Evolutionary conservation across 768 basidiomycete species (phyloP).

Genomic region (Sistotremastrum suecicum): DNA sequence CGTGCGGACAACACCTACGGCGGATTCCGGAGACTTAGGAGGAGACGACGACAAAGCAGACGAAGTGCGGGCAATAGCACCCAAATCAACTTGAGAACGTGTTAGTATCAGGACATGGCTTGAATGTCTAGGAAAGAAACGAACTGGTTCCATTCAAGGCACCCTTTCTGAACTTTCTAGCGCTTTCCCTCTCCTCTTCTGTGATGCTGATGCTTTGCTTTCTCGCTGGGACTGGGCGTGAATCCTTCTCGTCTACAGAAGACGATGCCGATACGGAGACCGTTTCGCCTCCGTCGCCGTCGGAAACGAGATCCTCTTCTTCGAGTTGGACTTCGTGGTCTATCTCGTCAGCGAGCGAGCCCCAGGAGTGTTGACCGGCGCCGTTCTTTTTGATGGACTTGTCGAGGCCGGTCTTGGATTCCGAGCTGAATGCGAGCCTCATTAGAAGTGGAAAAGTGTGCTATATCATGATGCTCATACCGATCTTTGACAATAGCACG

Average conservation of each 20-base stretch:
- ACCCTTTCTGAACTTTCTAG: slow-evolving; percentile 56
- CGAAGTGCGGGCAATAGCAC: slow-evolving; percentile 73
- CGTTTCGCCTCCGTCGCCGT: slow-evolving; percentile 17
- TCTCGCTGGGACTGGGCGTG: slow-evolving; percentile 7
- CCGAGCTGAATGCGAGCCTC: slow-evolving; percentile 30
- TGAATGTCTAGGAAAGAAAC: slow-evolving; percentile 5
- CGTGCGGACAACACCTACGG: too few species aligned
- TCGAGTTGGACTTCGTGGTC: slow-evolving; percentile 44
- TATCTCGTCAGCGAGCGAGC: slow-evolving; percentile 48
- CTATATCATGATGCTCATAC: background rate
- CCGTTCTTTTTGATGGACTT: slow-evolving; percentile 64
- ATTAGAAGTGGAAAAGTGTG: too few species aligned
- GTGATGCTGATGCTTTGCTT: slow-evolving; percentile 31
- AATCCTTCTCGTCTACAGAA: slow-evolving; percentile 4
- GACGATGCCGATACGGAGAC: slow-evolving; percentile 7
- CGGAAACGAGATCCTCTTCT: slow-evolving; percentile 41
- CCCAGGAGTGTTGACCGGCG: slow-evolving; percentile 80
- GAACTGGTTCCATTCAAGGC: slow-evolving; percentile 49
- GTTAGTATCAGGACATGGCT: background rate
- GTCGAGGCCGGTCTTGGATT: slow-evolving; percentile 65
- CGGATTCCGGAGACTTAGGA: too few species aligned
- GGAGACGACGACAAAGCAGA: slow-evolving; percentile 20
- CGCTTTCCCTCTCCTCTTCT: slow-evolving; percentile 52
- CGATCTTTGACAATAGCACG: slow-evolving; percentile 56
- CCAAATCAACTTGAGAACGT: slow-evolving; percentile 36